These are phyloP conservation scores for Penicillium corylophilum DNA, from an alignment of 2,329 filamentous ascomycete species.

Conservation along the genomic window DNA sequence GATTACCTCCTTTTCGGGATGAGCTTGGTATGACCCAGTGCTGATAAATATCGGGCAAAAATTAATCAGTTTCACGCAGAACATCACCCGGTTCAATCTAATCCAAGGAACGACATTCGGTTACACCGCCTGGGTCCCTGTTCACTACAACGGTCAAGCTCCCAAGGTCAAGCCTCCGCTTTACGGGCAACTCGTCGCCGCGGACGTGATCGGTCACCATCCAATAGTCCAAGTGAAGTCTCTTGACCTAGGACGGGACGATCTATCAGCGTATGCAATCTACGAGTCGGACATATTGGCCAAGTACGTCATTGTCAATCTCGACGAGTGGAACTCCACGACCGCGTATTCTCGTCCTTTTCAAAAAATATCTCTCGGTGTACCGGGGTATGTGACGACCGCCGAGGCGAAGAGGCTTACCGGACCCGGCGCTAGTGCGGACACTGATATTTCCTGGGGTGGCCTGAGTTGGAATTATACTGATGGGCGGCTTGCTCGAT, in stretches of 20 bases:
- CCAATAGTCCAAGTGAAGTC: conserved; percentile 8
- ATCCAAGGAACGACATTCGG: conserved; percentile 18
- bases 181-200: conserved; percentile 13
- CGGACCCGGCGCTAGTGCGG: conserved; percentile 10
- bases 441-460: conserved; percentile 9
- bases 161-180: conserved; percentile 11
- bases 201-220: conserved; percentile 13
- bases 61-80: background rate
- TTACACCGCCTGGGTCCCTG: conserved; percentile 12
- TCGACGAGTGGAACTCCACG: conserved; percentile 15
- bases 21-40: conserved; percentile 3
- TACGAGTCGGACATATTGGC: conserved; percentile 9
- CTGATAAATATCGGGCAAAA: too few species aligned
- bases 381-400: background rate
- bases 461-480: conserved; percentile 14
- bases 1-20: conserved; percentile 15
- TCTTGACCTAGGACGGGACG: conserved; percentile 3
- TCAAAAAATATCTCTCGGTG: conserved; percentile 1
- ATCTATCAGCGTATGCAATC: conserved; percentile 13
- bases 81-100: conserved; percentile 12
- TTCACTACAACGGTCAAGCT: conserved; percentile 6
- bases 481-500: conserved; percentile 6
- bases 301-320: conserved; percentile 12
- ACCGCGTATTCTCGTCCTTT: conserved; percentile 9
- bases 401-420: conserved; percentile 5